Conservation (phyloP, 1,284 basidiomycete species). For the Sporisorium reilianum region DNA sequence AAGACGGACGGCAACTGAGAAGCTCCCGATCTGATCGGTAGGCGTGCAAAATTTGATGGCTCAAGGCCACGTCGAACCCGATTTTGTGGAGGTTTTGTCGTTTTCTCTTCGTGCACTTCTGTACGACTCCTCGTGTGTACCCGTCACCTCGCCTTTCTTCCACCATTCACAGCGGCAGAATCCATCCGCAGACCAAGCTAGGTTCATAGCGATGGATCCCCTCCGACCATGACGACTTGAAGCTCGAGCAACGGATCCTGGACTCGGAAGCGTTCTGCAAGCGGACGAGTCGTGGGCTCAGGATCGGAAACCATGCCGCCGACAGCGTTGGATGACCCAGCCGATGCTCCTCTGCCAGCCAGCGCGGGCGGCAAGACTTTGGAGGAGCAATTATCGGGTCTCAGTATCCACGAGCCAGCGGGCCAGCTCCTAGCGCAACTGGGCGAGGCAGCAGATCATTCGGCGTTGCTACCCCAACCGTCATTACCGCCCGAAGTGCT, state of each 20-base stretch:
- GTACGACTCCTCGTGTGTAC: too few relatives aligned
- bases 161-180: background rate
- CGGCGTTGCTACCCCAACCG: constrained; percentile 39
- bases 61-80: background rate
- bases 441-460: constrained; percentile 15
- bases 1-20: background rate
- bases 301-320: constrained; percentile 27
- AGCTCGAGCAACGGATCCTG: constrained; percentile 9
- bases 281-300: constrained; percentile 34
- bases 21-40: too few relatives aligned
- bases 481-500: constrained; percentile 60
- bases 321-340: constrained; percentile 5
- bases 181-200: background rate
- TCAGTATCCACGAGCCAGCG: constrained; percentile 31
- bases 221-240: constrained; percentile 24
- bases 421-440: constrained; percentile 28
- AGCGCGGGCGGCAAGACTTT: constrained; percentile 11
- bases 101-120: background rate
- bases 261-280: constrained; percentile 32
- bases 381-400: constrained; percentile 11
- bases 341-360: background rate
- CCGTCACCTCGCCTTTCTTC: background rate
- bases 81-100: constrained; percentile 15
- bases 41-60: background rate
- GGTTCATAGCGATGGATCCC: background rate